phyloP scores from a whole-genome alignment of 202 grass and related monocot species.

The Setaria viridis region DNA sequence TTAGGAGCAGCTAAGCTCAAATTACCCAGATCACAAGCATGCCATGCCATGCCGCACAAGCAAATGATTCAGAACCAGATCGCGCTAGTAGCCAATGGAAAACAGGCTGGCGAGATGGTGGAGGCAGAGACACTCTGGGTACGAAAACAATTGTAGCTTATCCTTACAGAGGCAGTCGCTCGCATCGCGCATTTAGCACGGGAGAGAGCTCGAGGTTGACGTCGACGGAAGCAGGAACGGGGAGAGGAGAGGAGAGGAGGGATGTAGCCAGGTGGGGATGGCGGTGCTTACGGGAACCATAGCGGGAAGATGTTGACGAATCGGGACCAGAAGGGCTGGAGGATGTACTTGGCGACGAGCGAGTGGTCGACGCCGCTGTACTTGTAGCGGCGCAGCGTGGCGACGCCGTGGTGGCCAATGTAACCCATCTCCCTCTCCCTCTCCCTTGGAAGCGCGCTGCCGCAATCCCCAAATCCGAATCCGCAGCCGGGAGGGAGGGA shows the following conservation, averaged over 20 bases:
- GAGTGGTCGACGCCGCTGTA: conserved; percentile 98
- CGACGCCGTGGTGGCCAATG: conserved; percentile 85
- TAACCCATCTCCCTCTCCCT: conserved; percentile 62
- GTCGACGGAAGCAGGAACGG: neutral
- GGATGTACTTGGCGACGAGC: conserved; percentile 93
- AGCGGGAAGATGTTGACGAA: conserved; percentile 91
- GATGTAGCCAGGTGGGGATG: no score
- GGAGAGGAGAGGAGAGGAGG: neutral
- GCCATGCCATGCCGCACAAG: neutral
- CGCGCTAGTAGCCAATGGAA: neutral
- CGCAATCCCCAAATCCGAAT: conserved; percentile 13
- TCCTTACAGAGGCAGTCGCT: neutral
- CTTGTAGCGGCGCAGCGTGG: conserved; percentile 89
- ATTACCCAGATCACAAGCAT: neutral
- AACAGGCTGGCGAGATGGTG: neutral
- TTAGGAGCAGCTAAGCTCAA: neutral
- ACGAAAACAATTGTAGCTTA: neutral
- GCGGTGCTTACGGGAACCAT: conserved; percentile 82
- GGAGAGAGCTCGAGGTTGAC: neutral
- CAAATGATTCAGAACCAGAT: neutral
- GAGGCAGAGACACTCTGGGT: neutral
- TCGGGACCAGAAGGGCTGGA: conserved; percentile 91
- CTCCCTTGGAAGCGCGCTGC: no score
- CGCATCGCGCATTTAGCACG: neutral
- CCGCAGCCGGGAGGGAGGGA: neutral